Evolutionary conservation across 2,329 filamentous ascomycete species (phyloP).

Genomic region (Scedosporium apiospermum): DNA sequence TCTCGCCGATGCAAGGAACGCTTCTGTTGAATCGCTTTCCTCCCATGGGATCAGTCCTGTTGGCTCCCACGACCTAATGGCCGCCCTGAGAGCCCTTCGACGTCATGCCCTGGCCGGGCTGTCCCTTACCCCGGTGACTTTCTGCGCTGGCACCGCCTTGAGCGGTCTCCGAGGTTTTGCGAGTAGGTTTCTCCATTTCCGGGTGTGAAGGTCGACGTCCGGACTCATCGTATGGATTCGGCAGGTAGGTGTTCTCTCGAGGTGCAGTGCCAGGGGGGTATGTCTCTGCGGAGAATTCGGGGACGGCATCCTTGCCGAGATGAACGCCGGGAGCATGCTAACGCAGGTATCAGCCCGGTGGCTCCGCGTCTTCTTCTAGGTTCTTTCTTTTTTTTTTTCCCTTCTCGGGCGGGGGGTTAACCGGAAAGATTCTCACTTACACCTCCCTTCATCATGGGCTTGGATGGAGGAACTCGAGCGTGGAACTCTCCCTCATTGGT

Average conservation of each 20-base stretch:
- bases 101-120: background rate
- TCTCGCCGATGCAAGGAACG: background rate
- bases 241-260: conserved; percentile 25
- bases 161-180: conserved; percentile 5
- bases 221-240: conserved; percentile 24
- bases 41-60: background rate
- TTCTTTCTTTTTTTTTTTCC: background rate
- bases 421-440: background rate
- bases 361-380: too few relatives aligned
- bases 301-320: conserved; percentile 46
- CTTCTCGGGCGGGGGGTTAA: background rate
- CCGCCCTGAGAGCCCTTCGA: background rate
- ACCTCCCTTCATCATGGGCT: background rate
- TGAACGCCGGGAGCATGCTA: conserved; percentile 57
- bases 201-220: conserved; percentile 25
- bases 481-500: background rate
- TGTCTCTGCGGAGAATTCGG: conserved; percentile 55
- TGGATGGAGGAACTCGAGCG: background rate
- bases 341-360: background rate
- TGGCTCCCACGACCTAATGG: background rate
- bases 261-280: conserved; percentile 57
- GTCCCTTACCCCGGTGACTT: background rate
- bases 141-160: background rate
- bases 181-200: conserved; percentile 15
- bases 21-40: background rate